Evolutionary conservation across 495 filamentous ascomycete species (phyloP).

Genomic region (Xylaria nigripes): DNA sequence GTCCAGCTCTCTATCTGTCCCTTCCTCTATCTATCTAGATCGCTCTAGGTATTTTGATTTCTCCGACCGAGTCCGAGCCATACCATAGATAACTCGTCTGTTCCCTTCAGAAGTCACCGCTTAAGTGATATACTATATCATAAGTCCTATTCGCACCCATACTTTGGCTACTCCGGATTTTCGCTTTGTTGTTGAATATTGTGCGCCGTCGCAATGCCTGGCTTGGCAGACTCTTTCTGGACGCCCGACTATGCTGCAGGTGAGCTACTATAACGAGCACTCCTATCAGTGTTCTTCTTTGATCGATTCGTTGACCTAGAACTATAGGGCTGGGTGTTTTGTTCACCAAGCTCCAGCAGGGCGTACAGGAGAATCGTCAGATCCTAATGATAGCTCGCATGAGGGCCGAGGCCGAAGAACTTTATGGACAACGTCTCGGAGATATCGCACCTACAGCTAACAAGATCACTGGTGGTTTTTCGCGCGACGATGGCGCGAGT

Average conservation of each 20-base stretch:
- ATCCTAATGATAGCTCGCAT: slow-evolving; percentile 81
- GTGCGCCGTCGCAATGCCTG: slow-evolving; percentile 52
- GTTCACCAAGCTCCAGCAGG: slow-evolving; percentile 95
- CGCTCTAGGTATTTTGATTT: background rate
- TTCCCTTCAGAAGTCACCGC: background rate
- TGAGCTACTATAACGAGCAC: slow-evolving; percentile 33
- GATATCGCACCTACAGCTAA: slow-evolving; percentile 80
- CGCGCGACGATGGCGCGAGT: slow-evolving; percentile 90
- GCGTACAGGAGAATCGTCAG: slow-evolving; percentile 90
- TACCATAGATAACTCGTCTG: background rate
- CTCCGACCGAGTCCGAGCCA: background rate
- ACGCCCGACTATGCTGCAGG: slow-evolving; percentile 86
- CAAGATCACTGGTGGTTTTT: slow-evolving; percentile 75
- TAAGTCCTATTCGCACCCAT: too few species aligned
- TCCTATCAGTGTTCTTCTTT: slow-evolving; percentile 1
- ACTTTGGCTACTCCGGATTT: background rate
- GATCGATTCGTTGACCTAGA: slow-evolving; percentile 5
- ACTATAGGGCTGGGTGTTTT: slow-evolving; percentile 77
- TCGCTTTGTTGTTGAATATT: background rate
- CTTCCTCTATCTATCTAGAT: background rate
- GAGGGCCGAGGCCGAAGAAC: slow-evolving; percentile 92
- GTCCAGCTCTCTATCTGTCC: background rate
- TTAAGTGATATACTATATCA: too few species aligned
- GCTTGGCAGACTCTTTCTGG: slow-evolving; percentile 94
- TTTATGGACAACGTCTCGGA: slow-evolving; percentile 71